Conservation (phyloP, 257 asterid species). For the Perilla frutescens region DNA sequence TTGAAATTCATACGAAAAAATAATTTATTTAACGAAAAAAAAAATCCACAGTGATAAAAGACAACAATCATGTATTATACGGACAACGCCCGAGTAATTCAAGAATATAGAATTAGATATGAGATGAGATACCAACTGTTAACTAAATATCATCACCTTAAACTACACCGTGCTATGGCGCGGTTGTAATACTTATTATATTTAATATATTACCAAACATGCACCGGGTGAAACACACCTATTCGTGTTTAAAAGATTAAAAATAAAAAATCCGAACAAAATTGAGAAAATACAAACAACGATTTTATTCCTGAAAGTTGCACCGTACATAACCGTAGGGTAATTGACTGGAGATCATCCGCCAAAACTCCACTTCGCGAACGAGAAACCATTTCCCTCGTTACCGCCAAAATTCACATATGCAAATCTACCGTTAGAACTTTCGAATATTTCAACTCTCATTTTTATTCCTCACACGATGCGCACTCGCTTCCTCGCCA, state of each 20-base stretch:
- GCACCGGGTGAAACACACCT: background rate
- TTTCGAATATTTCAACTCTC: constrained; percentile 25
- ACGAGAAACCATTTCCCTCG: constrained; percentile 3
- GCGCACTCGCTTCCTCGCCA: constrained; percentile 88
- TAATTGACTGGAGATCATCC: background rate
- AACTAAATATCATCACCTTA: too few relatives aligned
- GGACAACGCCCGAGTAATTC: too few relatives aligned
- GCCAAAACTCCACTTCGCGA: constrained; percentile 2
- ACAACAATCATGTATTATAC: too few relatives aligned
- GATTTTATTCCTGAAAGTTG: background rate
- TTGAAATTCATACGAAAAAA: too few relatives aligned
- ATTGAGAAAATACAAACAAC: background rate
- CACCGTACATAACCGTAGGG: constrained; percentile 23
- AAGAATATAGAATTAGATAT: too few relatives aligned
- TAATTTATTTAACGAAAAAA: too few relatives aligned
- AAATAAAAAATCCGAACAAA: too few relatives aligned
- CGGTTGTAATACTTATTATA: too few relatives aligned
- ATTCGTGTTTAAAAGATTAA: background rate
- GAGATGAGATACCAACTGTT: too few relatives aligned
- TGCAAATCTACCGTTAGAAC: constrained; percentile 37
- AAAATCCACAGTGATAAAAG: too few relatives aligned
- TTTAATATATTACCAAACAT: too few relatives aligned
- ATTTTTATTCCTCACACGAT: constrained; percentile 44
- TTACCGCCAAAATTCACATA: constrained; percentile 43
- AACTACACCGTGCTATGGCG: too few relatives aligned